Base-by-base conservation (phyloP, 768 basidiomycete genomes). In the Lentinus tigrinus region DNA sequence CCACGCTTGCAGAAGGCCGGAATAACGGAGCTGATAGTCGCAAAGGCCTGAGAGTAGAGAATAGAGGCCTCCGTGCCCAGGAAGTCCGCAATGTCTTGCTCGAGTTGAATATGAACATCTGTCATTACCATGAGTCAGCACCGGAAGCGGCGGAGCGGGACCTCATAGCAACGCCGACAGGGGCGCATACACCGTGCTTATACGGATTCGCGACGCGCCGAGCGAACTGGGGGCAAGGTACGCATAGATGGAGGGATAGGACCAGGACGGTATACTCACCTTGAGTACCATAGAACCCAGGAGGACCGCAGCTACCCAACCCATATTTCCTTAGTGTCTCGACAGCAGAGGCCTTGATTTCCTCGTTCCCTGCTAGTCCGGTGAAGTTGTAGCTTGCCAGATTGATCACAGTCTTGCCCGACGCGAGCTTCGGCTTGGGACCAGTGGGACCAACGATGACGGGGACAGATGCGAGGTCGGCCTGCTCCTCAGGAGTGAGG, bases 1-100 rank as follows among this genome's bases (percentile, higher is more conserved):
- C 95, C 95, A 60, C 96, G 86, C 72, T 99, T 98, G 79, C 91
- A 93, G 74, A 98, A 99, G 1, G 97, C 93, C 0, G 97, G 93
- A 58, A 98, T 97, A 67, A 95, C 93, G 16, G 94, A 96, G 3
- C 91, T 86, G 62, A 93, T 85, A 54, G 94, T 93, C 9, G 92
- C 85, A 72, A 96, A 98, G 13, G 87, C 89, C 75, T 98, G 96
- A 0, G 95, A 89, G 72, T 98, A 98, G 60, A 98, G 81, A 69
- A 99, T 98, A 17, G 90, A 77, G 3, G 88, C 79, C 70, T 98
- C 94, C 2, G 91, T 86, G 10, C 93, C 93, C 47, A 99, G 77
- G 72, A 98, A 98, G 47, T 89, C 84, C 4, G 95, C 91, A 52
- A 99, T 87, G 60, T 96, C 87, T 38, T 85, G 82, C 74, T 98